Conservation (phyloP, 2,329 filamentous ascomycete species). For the Ilyonectria sp. region DNA sequence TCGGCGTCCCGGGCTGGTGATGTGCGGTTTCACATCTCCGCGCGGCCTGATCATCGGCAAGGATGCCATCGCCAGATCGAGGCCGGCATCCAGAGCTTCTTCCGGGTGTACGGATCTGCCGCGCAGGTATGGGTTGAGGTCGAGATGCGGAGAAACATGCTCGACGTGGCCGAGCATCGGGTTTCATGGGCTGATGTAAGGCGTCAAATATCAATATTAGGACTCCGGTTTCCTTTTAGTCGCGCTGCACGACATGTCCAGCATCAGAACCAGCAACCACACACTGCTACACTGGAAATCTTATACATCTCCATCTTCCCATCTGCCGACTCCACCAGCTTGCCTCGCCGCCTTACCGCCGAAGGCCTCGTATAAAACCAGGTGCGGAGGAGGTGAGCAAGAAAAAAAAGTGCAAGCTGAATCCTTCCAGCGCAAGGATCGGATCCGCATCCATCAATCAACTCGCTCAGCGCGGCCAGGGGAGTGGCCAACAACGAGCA, state of each 20-base stretch:
- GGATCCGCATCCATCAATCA: background rate
- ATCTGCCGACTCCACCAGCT: background rate
- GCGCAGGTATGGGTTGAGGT: background rate
- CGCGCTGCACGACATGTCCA: too few species aligned
- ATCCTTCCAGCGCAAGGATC: slow-evolving; percentile 8
- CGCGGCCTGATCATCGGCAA: background rate
- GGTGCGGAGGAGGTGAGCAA: background rate
- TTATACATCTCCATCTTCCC: too few species aligned
- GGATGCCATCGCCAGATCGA: background rate
- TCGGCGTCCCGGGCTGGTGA: background rate
- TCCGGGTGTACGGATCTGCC: background rate
- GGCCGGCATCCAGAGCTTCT: background rate
- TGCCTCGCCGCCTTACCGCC: background rate
- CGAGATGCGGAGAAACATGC: background rate
- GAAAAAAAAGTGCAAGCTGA: background rate
- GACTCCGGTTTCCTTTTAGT: background rate
- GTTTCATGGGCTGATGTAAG: background rate
- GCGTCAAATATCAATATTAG: background rate
- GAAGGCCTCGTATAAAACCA: background rate
- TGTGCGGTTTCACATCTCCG: background rate
- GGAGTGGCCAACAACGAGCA: background rate
- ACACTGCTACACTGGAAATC: background rate
- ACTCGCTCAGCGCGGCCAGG: background rate
- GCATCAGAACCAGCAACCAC: background rate
- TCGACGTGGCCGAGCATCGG: background rate